phyloP scores from a whole-genome alignment of 768 basidiomycete genomes.

The Suillus variegatus region DNA sequence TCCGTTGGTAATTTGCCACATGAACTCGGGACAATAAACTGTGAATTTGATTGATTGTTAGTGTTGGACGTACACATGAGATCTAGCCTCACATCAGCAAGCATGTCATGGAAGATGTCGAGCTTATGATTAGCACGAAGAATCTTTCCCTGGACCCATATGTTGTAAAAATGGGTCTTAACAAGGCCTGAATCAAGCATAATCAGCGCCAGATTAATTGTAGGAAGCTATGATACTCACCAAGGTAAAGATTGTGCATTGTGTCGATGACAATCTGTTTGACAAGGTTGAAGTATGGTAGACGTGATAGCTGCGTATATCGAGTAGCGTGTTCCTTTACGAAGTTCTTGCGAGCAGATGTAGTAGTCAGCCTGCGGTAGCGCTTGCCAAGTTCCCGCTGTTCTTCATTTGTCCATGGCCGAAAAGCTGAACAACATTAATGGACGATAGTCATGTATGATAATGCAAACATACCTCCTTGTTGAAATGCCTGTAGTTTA shows the following conservation, averaged over 20 bases:
- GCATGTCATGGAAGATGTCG: background rate
- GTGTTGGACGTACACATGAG: background rate
- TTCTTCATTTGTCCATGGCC: conserved; percentile 12
- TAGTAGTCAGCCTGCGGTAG: conserved; percentile 5
- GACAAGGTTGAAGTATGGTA: background rate
- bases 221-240: too few relatives aligned
- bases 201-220: too few relatives aligned
- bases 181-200: too few relatives aligned
- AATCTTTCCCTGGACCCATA: conserved; percentile 26
- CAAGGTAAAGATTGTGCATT: background rate
- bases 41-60: background rate
- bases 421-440: conserved; percentile 11
- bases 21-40: background rate
- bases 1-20: conserved; percentile 20
- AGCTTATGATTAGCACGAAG: conserved; percentile 11
- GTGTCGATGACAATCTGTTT: background rate
- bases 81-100: background rate
- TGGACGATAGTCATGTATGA: too few relatives aligned
- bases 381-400: conserved; percentile 15
- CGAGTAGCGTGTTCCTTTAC: conserved; percentile 17
- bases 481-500: too few relatives aligned
- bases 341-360: conserved; percentile 13
- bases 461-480: too few relatives aligned
- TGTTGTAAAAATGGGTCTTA: conserved; percentile 16
- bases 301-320: conserved; percentile 7